phyloP scores from a whole-genome alignment of 1,284 basidiomycete genomes.

The Cronartium ribicola region DNA sequence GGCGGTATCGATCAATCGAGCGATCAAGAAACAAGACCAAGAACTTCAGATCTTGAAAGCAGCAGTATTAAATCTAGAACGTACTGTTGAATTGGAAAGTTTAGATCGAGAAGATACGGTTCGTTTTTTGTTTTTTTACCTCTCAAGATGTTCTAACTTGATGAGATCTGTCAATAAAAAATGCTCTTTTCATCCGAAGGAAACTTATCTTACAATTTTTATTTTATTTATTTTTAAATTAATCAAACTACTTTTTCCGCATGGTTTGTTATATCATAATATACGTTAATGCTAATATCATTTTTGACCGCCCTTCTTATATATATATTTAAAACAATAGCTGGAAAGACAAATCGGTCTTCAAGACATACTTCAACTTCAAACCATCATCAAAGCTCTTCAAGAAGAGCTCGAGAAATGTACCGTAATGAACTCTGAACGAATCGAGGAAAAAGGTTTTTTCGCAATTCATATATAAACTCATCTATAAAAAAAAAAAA shows the following conservation, averaged over 20 bases:
- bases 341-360: not conserved
- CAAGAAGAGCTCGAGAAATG: constrained; percentile 27
- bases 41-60: constrained; percentile 6
- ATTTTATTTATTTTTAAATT: too few relatives aligned
- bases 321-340: not conserved
- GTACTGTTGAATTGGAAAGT: constrained; percentile 5
- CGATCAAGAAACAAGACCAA: constrained; percentile 7
- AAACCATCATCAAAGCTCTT: not conserved
- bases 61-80: not conserved
- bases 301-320: not conserved
- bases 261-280: too few relatives aligned
- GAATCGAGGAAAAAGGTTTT: constrained; percentile 31
- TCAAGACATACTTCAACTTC: not conserved
- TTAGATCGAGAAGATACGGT: constrained; percentile 20
- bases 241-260: too few relatives aligned
- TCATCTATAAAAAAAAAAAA: not conserved
- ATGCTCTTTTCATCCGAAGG: too few relatives aligned
- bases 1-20: not conserved
- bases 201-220: too few relatives aligned
- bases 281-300: not conserved
- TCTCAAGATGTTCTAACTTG: not conserved
- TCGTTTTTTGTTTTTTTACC: not conserved
- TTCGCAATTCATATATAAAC: not conserved
- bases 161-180: too few relatives aligned
- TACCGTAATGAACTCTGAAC: constrained; percentile 11